Conservation (phyloP, 331 rosid genomes). For the Malus hybrid region DNA sequence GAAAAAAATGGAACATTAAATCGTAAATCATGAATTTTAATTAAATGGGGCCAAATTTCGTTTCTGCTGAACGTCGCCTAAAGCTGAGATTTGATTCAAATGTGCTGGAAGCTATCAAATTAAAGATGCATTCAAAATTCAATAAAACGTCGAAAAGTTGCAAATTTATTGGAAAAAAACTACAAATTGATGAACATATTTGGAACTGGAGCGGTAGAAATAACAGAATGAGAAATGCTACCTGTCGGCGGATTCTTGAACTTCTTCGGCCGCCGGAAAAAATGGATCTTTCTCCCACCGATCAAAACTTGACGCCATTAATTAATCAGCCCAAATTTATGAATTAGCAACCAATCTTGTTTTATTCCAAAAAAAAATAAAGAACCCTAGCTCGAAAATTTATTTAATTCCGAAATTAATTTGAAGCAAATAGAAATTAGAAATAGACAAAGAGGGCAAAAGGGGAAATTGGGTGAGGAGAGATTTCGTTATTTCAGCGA, state of each 20-base stretch:
- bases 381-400: constrained; percentile 24
- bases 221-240: constrained; percentile 14
- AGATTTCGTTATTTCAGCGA: not conserved
- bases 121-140: not conserved
- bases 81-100: not conserved
- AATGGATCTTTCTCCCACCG: constrained; percentile 98
- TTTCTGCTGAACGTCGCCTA: not conserved
- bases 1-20: not conserved
- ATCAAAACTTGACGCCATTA: constrained; percentile 83
- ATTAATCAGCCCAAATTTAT: not conserved
- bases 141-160: not conserved
- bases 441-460: not conserved
- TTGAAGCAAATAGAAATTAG: not conserved
- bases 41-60: not conserved
- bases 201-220: not conserved
- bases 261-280: constrained; percentile 88
- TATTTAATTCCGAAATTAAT: not conserved
- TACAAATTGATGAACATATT: not conserved
- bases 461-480: not conserved
- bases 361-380: not conserved
- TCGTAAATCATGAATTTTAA: not conserved
- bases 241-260: constrained; percentile 98
- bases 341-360: not conserved
- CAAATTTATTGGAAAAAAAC: not conserved
- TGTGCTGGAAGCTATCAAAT: not conserved